These are phyloP conservation scores for Cadophora luteo-olivacea DNA, from an alignment of 2,329 filamentous ascomycete species.

Conservation along the genomic window DNA sequence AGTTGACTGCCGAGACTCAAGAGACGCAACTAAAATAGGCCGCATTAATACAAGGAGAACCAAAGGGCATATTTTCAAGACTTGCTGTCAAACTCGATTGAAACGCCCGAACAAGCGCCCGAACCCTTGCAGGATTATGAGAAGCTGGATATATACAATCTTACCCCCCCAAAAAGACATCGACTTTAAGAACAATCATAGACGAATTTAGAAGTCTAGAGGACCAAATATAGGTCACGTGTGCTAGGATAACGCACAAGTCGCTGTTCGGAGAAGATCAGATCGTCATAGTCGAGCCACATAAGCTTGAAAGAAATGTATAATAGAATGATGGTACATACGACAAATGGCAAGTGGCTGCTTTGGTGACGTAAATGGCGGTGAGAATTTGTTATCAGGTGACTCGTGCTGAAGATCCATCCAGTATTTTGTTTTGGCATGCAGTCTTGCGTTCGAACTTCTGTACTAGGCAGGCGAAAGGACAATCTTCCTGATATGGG, in stretches of 20 bases:
- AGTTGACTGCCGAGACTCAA: slow-evolving; percentile 2
- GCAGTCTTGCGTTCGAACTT: background rate
- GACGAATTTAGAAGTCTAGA: background rate
- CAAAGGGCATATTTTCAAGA: slow-evolving; percentile 19
- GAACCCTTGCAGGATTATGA: background rate
- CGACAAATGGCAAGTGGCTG: slow-evolving; percentile 11
- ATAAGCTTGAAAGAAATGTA: background rate
- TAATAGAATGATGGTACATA: background rate
- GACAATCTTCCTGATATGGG: background rate
- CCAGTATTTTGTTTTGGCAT: slow-evolving; percentile 5
- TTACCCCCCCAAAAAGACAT: background rate
- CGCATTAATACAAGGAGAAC: slow-evolving; percentile 16
- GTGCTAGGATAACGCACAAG: background rate
- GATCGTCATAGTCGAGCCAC: background rate
- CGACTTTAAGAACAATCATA: background rate
- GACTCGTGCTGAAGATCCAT: background rate
- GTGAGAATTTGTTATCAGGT: slow-evolving; percentile 13
- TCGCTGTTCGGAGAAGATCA: background rate
- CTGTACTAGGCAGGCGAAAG: background rate
- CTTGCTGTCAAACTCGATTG: slow-evolving; percentile 2
- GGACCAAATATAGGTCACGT: background rate
- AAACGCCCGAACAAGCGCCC: slow-evolving; percentile 1
- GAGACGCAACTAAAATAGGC: slow-evolving; percentile 6
- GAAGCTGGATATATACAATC: background rate
- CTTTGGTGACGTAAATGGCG: slow-evolving; percentile 11